Base-by-base conservation (phyloP, 1,139 yeast genomes). In the Saccharomyces hybrid region DNA sequence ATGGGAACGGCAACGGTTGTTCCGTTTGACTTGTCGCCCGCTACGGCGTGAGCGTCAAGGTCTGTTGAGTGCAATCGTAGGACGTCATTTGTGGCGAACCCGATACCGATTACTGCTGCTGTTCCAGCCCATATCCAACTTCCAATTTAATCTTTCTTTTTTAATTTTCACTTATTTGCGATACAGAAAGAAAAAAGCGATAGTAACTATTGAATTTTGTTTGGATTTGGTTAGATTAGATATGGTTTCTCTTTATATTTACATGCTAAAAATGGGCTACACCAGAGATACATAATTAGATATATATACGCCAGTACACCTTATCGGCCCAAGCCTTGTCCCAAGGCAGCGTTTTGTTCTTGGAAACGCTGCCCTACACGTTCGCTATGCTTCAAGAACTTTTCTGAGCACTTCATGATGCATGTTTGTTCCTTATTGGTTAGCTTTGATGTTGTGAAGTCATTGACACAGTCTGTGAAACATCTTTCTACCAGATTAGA, bases 321-420 rank as follows among this genome's bases (percentile, higher is more conserved):
- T 31, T 34, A 50, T 26, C 52, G 52, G 9, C 52, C 75, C 73
- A 76, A 69, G 63, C 73, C 76, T 65, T 78, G 78, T 66, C 78
- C 77, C 69, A 79, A 65, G 47, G 77, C 71, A 56, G 81, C 82
- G 65, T 91, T 93, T 75, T 91, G 97, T 72, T 93, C 99, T 75
- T 93, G 98, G 90, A 93, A 93, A 76, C 99, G 85, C 74, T 88
- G 95, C 51, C 99, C 99, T 56, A 95, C 97, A 73, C 99, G 86
- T 78, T 93, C 99, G 73, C 95, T 85, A 79, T 93, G 98, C 75
- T 93, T 93, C 78, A 95, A 82, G 81, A 95, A 95, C 79, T 93
- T 93, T 75, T 93, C 98, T 48, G 97, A 86, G 73, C 99, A 93
- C 75, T 87, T 87, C 78, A 83, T 78, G 63, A 93, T 82, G 76